Percentiles rank a stretch among this genome's conserved stretches.
Conservation (phyloP, 2,329 filamentous ascomycete genomes). For the Ascocoryne sarcoides region DNA sequence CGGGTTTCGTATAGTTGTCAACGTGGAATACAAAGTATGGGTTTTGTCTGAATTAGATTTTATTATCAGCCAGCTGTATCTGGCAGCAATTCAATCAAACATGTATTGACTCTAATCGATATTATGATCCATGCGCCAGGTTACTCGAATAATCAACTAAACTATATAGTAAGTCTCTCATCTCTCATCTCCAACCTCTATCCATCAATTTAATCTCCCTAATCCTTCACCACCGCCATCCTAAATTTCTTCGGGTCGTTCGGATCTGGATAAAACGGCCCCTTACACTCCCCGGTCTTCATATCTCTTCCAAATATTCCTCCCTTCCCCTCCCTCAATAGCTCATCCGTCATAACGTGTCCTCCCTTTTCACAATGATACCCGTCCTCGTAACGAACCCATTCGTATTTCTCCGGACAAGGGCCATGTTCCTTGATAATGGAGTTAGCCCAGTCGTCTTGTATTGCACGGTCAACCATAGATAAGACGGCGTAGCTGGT, state of each 20-base stretch:
- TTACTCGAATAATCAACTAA: too few species aligned
- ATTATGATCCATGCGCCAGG: too few species aligned
- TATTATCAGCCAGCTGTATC: too few species aligned
- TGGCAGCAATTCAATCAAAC: too few species aligned
- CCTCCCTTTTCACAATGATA: constrained; percentile 52
- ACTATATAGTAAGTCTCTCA: too few species aligned
- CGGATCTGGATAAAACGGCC: neutral
- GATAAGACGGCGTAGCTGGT: neutral
- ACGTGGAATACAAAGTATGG: too few species aligned
- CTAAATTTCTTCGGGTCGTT: neutral
- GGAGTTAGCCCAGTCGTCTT: constrained; percentile 3
- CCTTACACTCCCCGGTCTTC: neutral
- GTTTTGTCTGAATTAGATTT: too few species aligned
- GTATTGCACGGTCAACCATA: constrained; percentile 1
- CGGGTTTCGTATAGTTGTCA: too few species aligned
- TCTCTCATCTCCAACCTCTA: too few species aligned
- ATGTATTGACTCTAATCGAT: too few species aligned
- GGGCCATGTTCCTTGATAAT: constrained; percentile 38
- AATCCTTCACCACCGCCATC: too few species aligned
- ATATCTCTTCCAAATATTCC: constrained; percentile 1
- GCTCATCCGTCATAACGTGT: constrained; percentile 42
- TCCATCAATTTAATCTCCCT: too few species aligned
- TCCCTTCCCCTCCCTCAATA: constrained; percentile 18
- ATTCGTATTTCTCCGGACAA: constrained; percentile 44
- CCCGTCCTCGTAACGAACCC: constrained; percentile 48